Conservation (phyloP, 306 rosid species). For the Acmispon strigosus region DNA sequence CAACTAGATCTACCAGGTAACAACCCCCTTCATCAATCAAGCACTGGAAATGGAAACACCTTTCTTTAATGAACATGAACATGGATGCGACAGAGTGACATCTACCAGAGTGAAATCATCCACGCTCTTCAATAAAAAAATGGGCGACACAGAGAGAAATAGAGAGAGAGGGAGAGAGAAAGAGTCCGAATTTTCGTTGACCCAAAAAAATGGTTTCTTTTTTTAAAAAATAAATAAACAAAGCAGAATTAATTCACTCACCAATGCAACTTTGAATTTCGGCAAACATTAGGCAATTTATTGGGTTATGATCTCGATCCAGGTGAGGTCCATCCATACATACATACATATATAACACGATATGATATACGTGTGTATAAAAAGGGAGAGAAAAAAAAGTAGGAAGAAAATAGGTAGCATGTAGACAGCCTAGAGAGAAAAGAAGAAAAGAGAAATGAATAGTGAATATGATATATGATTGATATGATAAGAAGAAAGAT, state of each 20-base stretch:
- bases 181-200: neutral
- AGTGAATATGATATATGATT: too few relatives aligned
- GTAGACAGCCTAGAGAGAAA: too few relatives aligned
- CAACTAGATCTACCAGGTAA: conserved; percentile 21
- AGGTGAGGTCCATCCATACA: too few relatives aligned
- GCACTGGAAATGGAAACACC: neutral
- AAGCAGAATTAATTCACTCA: conserved; percentile 32
- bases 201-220: neutral
- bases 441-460: too few relatives aligned
- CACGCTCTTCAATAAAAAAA: neutral
- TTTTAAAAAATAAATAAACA: neutral
- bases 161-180: neutral
- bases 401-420: neutral
- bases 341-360: neutral
- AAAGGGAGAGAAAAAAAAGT: neutral
- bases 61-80: neutral
- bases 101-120: neutral
- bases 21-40: neutral
- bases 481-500: too few relatives aligned
- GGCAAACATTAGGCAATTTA: conserved; percentile 42
- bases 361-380: too few relatives aligned
- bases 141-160: neutral
- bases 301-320: conserved; percentile 22
- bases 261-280: conserved; percentile 56
- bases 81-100: neutral